Base-by-base conservation (phyloP, 2,329 filamentous ascomycete genomes). In the Penicillium sp. region DNA sequence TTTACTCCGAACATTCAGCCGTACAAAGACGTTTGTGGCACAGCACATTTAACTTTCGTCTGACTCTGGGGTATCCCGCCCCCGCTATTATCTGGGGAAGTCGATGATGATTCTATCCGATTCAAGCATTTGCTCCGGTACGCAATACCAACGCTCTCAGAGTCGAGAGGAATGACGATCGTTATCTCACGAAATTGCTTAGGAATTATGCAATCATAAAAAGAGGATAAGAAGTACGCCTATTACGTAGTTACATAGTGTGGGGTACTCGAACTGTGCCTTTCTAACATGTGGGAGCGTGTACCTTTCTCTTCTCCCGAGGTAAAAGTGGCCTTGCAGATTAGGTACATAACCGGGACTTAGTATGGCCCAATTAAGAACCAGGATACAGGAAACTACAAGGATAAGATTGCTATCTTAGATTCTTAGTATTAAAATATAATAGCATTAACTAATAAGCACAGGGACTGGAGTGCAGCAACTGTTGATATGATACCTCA, bases 51-150 rank as follows among this genome's bases (percentile, higher is more conserved):
- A 16, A 35, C 5, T 16, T 35, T 35, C 16, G 2, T 47, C 45
- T 47, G 42, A 47, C 28, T 53, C 45, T 52, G 9, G 45, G 28
- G 28, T 47, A 28, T 52, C 50, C 38, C 24, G 38, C 18, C 50
- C 42, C 51, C 40, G 42, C 51, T 45, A 35, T 43, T 52, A 18
- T 11, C 33, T 7, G 20, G n/a, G 33, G 21, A 14, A 28, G 16
- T 14, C 2, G 3, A 28, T 23, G 40, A 35, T 30, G 50, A 52
- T 52, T 46, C 11, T 38, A 28, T 51, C 35, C 49, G 18, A 30
- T 18, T 43, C 23, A 42, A 42, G 35, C 14, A 43, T 42, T 23
- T 52, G 12, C 35, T 23, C 38, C 21, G 38, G 23, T n/a, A 20
- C n/a, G n/a, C 16, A 14, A 20, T n/a, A n/a, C n/a, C n/a, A n/a